Evolutionary conservation across 2,329 filamentous ascomycete species (phyloP), one percentile per base, ranked within the genome.

Genomic region (Curvularia sp.): DNA sequence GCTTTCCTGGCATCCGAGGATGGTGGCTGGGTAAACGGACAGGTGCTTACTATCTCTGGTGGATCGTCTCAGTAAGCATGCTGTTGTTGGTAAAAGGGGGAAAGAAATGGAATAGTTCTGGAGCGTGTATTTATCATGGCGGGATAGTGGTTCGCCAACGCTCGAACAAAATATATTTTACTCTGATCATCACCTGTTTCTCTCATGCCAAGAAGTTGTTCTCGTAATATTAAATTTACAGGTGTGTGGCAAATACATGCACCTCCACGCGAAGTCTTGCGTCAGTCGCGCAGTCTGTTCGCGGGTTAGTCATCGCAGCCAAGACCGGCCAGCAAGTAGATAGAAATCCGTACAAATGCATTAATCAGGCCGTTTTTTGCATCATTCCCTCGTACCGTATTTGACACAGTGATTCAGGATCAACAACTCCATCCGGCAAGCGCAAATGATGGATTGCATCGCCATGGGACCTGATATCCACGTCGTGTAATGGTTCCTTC

Each of bases 41-140:
- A 79, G 62, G 74, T 78, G 24, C 67, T 79, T 53, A 79, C 77
- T 22, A 78, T 79, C 49, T 78, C 76, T 13, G 76, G 77, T 46
- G 77, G 77, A 4, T 77, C 75, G 2, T 78, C 76, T 48, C 77
- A 79, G 67, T 79, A 75, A 49, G 38, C 13, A 13, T 20, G 5
- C 28, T 28, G 15, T 22, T 20, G 30, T 30, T 43, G 8, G 38
- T 13, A 18, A 28, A 12, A 2, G 3, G n/a, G 20, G 26, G 26
- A 7, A 28, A 28, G 5, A 24, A 41, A 26, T 31, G 30, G 28
- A 18, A 13, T 22, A 13, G 28, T 48, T 47, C 47, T 53, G 18
- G 15, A 57, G 54, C 54, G 49, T 15, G 44, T 41, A 13, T 53
- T 24, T 33, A 33, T 33, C 28, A 48, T 5, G 28, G 30, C 10